Percentiles rank a stretch among this genome's conserved stretches.
These are phyloP conservation scores for Arxiozyma heterogenica DNA, from an alignment of 1,139 yeast species.

Conservation along the genomic window DNA sequence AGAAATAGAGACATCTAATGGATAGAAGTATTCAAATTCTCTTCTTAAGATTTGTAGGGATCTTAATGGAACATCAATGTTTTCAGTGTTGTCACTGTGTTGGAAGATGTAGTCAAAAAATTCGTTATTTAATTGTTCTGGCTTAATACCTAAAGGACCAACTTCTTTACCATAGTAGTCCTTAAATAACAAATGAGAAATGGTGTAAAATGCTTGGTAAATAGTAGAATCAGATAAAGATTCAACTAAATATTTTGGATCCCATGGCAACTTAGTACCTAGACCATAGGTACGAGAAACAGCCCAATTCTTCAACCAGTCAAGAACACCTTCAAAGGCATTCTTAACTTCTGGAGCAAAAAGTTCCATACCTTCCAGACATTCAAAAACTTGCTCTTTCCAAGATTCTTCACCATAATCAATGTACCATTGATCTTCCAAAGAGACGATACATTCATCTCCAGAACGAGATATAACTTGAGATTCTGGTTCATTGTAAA, in stretches of 20 bases:
- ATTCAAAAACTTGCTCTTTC: constrained; percentile 79
- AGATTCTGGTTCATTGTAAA: constrained; percentile 90
- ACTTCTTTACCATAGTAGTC: constrained; percentile 74
- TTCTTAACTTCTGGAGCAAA: constrained; percentile 79
- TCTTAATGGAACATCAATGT: constrained; percentile 52
- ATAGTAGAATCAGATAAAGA: constrained; percentile 93
- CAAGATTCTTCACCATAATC: constrained; percentile 95
- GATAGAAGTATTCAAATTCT: constrained; percentile 93
- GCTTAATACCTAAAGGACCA: constrained; percentile 66
- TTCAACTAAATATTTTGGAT: constrained; percentile 84
- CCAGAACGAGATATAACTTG: constrained; percentile 89
- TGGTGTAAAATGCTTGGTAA: constrained; percentile 93
- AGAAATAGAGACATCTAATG: constrained; percentile 81
- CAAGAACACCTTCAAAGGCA: constrained; percentile 89
- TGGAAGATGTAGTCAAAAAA: constrained; percentile 88
- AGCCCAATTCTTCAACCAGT: constrained; percentile 99
- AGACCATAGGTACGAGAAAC: constrained; percentile 93
- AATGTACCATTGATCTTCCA: constrained; percentile 97
- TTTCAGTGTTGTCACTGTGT: constrained; percentile 49
- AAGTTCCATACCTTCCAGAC: constrained; percentile 69
- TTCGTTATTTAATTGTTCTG: constrained; percentile 86
- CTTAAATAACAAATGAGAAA: constrained; percentile 74
- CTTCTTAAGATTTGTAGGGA: constrained; percentile 71
- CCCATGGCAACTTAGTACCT: constrained; percentile 97
- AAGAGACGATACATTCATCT: constrained; percentile 91